A percentile compares a stretch with the other conserved stretches of the same genome.
Conservation (phyloP, 371 early-diverging fungal genomes). For the Apophysomyces trapeziformis region DNA sequence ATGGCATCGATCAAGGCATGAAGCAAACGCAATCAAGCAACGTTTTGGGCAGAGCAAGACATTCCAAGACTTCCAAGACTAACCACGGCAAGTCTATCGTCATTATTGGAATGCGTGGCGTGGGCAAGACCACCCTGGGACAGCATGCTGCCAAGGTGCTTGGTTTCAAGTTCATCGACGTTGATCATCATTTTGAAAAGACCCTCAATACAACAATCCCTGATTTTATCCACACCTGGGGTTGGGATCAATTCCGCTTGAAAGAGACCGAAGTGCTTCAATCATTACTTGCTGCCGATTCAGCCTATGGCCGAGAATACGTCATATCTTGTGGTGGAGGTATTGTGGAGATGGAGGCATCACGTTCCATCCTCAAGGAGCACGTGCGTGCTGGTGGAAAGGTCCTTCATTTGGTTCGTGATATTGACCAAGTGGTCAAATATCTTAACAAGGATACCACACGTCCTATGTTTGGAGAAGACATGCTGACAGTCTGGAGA, state of each 20-base stretch:
- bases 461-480: constrained; percentile 88
- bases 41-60: constrained; percentile 26
- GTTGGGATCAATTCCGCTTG: constrained; percentile 92
- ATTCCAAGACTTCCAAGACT: constrained; percentile 14
- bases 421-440: constrained; percentile 77
- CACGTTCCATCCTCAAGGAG: constrained; percentile 64
- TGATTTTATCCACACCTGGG: constrained; percentile 76
- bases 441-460: constrained; percentile 82
- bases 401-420: constrained; percentile 83
- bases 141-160: constrained; percentile 71
- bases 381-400: constrained; percentile 63
- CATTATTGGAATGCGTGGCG: constrained; percentile 97
- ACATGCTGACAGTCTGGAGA: constrained; percentile 78
- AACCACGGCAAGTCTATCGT: constrained; percentile 67
- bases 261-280: constrained; percentile 74
- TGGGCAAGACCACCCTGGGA: constrained; percentile 92
- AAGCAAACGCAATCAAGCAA: constrained; percentile 42
- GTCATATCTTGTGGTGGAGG: constrained; percentile 96
- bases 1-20: constrained; percentile 74
- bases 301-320: constrained; percentile 50
- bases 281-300: constrained; percentile 38
- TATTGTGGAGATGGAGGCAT: constrained; percentile 84
- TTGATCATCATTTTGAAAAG: constrained; percentile 85
- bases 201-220: constrained; percentile 72
- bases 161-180: constrained; percentile 81